Evolutionary conservation across 768 basidiomycete species (phyloP), one percentile per base, ranked within the genome.

Genomic region (Cyathus striatus): DNA sequence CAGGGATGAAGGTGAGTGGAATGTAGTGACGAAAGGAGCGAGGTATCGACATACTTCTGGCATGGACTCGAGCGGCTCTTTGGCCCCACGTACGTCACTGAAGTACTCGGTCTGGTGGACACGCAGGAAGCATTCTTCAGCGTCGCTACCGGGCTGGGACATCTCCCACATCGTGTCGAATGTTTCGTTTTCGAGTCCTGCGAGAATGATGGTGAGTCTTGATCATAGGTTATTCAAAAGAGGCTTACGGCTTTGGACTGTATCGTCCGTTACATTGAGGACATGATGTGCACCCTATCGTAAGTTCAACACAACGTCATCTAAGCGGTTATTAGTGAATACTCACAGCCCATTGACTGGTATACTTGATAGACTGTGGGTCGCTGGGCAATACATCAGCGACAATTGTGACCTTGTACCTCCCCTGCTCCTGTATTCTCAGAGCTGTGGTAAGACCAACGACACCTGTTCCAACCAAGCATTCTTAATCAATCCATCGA

Each of bases 261-360:
- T 61, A 45, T 83, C 77, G 10, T 70, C 66, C 7, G 65, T 68
- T 2, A 75, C 73, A 13, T 71, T 71, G 36, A 76, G 80, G 36
- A 90, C 78, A 69, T 89, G 84, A 48, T 90, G 86, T 7, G 86
- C 90, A 25, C 88, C 89, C 89, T 91, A n/a, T n/a, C n/a, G n/a
- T 43, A 22, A 38, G 6, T 10, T 30, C 25, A 6, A 18, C 9
- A 10, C n/a, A n/a, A n/a, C n/a, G n/a, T n/a, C n/a, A n/a, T n/a
- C n/a, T n/a, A n/a, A n/a, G n/a, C n/a, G n/a, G n/a, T n/a, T n/a
- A n/a, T n/a, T n/a, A n/a, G n/a, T n/a, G n/a, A 16, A 12, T 12
- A 67, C 82, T 49, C 49, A 87, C 89, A 26, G 89, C 89, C 89
- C 89, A 90, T 23, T 76, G 76, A 57, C 85, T 87, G 2, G 90